Conservation (phyloP, 345 rosid species). For the Geranium brycei region DNA sequence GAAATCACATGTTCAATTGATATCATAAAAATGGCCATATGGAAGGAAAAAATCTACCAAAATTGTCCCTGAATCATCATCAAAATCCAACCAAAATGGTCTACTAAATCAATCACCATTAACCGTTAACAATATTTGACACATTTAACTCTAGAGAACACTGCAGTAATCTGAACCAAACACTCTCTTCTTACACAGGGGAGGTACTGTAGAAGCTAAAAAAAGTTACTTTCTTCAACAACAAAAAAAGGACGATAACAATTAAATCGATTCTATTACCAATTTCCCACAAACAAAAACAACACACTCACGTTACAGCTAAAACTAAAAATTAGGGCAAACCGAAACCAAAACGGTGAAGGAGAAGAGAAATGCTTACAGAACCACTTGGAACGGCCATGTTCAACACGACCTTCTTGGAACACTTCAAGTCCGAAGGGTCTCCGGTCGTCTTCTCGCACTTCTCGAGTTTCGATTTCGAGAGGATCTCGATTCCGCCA, state of each 20-base stretch:
- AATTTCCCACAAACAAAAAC: neutral
- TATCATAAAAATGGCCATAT: too few species aligned
- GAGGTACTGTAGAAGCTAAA: neutral
- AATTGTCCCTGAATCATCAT: too few species aligned
- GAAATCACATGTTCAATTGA: too few species aligned
- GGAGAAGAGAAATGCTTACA: constrained; percentile 16
- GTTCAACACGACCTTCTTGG: constrained; percentile 42
- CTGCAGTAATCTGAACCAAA: neutral
- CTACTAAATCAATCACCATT: too few species aligned
- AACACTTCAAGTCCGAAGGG: constrained; percentile 31
- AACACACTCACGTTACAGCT: neutral
- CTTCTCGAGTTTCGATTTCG: constrained; percentile 53
- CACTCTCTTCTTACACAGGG: neutral
- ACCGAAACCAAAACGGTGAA: neutral
- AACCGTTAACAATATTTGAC: too few species aligned
- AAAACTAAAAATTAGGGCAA: neutral
- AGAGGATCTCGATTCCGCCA: constrained; percentile 36
- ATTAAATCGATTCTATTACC: too few species aligned
- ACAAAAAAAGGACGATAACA: too few species aligned
- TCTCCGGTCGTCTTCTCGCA: constrained; percentile 36
- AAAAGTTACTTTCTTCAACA: neutral
- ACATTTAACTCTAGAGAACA: neutral
- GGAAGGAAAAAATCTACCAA: too few species aligned
- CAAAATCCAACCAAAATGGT: too few species aligned
- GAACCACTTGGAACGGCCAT: constrained; percentile 64